Evolutionary conservation across 108 stramenopile genomes (phyloP), one percentile per base, ranked within the genome.

Genomic region (Fragilaria radians): DNA sequence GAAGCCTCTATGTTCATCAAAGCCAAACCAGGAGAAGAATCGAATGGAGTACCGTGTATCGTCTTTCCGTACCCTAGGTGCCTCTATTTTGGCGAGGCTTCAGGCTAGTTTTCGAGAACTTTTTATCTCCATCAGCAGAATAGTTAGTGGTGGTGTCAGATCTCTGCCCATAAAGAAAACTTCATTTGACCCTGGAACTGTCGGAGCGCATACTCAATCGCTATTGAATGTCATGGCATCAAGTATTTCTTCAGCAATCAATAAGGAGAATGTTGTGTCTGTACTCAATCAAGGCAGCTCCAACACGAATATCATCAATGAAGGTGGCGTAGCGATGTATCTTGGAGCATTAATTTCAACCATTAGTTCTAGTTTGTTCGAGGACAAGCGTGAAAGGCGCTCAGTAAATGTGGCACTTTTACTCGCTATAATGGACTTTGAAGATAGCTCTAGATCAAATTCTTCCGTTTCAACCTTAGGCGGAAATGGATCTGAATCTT

Each of bases 311-410:
- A 2, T 17, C 1, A 57, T 32, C 56, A 5, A 30, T 36, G 32
- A 32, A 31, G 57, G 19, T 26, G 65, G 48, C 1, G 48, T 55
- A 26, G 66, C 76, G 14, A 86, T 91, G 79, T 91, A 86, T 66
- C 67, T 84, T 31, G 86, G 86, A 29, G 78, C 71, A 56, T 59
- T 81, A 26, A 34, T 88, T 25, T 74, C 61, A 59, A 70, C 76
- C 57, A 53, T 88, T 14, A 80, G 80, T 42, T 49, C 76, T 3
- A 84, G 72, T 56, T 59, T 91, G 27, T 84, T 80, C 49, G 85
- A 86, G 59, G 90, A 91, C 53, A 84, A 81, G 52, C 57, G 87
- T 36, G 84, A 84, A 9, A 72, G 82, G 31, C 72, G 82, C 19
- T 54, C 61, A 31, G 65, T 88, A 14, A 88, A 92, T 59, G 58